These are phyloP conservation scores for Trichoderma endophyticum DNA, from an alignment of 2,329 filamentous ascomycete species.

Conservation along the genomic window DNA sequence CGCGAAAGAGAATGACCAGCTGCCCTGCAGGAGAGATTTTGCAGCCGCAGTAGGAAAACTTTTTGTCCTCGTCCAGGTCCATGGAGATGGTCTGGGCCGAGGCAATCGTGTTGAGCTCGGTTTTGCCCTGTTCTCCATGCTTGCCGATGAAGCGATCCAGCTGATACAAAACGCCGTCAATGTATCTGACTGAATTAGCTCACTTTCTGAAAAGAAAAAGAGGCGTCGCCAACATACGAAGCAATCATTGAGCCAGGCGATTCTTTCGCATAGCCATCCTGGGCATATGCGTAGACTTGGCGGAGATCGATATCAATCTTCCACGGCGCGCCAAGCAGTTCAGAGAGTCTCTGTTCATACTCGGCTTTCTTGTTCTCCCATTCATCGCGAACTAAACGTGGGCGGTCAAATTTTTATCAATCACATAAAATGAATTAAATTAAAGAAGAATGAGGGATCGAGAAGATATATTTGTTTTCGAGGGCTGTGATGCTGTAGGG, in stretches of 20 bases:
- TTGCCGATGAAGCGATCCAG: slow-evolving; percentile 38
- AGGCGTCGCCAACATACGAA: slow-evolving; percentile 32
- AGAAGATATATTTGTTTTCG: too few relatives aligned
- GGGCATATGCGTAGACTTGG: slow-evolving; percentile 47
- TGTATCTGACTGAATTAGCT: slow-evolving; percentile 36
- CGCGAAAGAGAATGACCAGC: slow-evolving; percentile 48
- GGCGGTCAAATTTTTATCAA: slow-evolving; percentile 23
- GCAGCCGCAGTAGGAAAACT: slow-evolving; percentile 43
- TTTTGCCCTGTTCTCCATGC: slow-evolving; percentile 38
- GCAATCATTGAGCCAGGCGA: slow-evolving; percentile 44
- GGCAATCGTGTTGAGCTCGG: slow-evolving; percentile 48
- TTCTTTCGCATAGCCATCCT: slow-evolving; percentile 40
- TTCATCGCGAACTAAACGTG: slow-evolving; percentile 51
- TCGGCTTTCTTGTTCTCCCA: slow-evolving; percentile 48
- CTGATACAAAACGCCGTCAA: slow-evolving; percentile 40
- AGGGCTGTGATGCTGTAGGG: too few relatives aligned
- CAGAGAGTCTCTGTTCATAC: slow-evolving; percentile 43
- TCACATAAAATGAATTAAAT: slow-evolving; percentile 23
- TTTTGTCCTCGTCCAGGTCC: slow-evolving; percentile 42
- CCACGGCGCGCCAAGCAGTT: slow-evolving; percentile 47
- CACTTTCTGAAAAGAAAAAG: neutral
- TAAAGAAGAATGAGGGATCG: neutral
- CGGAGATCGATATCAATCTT: slow-evolving; percentile 47
- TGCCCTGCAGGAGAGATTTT: slow-evolving; percentile 42
- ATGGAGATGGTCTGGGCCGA: slow-evolving; percentile 44